Evolutionary conservation across 441 rosid species (phyloP).

Genomic region (Sinapis alba): DNA sequence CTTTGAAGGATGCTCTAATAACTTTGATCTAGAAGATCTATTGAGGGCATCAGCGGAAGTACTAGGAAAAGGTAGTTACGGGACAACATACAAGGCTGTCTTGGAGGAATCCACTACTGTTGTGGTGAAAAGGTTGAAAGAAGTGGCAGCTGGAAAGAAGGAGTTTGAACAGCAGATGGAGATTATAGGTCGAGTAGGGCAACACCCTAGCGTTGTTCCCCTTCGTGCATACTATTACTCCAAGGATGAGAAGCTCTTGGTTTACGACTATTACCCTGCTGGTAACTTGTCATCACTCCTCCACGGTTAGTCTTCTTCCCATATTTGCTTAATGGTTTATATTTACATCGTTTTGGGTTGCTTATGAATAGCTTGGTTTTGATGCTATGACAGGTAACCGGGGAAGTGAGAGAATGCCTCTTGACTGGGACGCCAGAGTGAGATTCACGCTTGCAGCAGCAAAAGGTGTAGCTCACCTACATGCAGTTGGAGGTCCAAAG

Average conservation of each 20-base stretch:
- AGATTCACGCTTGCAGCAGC: conserved; percentile 59
- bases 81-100: conserved; percentile 75
- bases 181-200: conserved; percentile 55
- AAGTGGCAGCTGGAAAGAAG: conserved; percentile 70
- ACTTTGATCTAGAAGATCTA: conserved; percentile 76
- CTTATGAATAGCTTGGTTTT: conserved; percentile 7
- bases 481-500: conserved; percentile 56
- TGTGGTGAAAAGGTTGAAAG: conserved; percentile 76
- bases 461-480: conserved; percentile 64
- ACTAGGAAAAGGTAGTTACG: conserved; percentile 76
- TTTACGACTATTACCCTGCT: conserved; percentile 56
- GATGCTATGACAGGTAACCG: conserved; percentile 47
- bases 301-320: conserved; percentile 54
- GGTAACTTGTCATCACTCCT: conserved; percentile 63
- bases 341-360: neutral
- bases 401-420: conserved; percentile 50
- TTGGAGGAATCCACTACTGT: conserved; percentile 70
- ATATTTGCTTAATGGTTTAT: neutral
- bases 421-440: conserved; percentile 66
- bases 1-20: conserved; percentile 70
- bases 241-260: conserved; percentile 76
- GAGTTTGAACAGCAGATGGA: conserved; percentile 87
- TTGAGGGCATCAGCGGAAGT: conserved; percentile 84
- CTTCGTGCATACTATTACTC: conserved; percentile 78
- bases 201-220: conserved; percentile 66